phyloP scores from a whole-genome alignment of 257 asterid species.

The Solanum sitiens region DNA sequence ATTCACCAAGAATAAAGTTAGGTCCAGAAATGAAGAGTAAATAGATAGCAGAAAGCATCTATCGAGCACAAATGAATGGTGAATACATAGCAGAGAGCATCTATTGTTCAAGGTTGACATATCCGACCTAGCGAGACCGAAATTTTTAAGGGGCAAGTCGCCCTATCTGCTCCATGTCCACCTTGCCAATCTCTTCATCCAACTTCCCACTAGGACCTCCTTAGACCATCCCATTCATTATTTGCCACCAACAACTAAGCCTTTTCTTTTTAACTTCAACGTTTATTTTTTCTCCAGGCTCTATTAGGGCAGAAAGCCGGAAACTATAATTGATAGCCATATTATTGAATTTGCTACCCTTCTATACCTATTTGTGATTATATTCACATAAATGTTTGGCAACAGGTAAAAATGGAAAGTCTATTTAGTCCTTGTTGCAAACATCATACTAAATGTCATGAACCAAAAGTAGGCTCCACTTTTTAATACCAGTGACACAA shows the following conservation, averaged over 20 bases:
- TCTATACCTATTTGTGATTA: background rate
- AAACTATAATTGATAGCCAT: background rate
- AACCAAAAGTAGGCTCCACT: background rate
- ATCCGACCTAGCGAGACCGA: background rate
- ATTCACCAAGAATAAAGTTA: background rate
- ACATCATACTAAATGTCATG: background rate
- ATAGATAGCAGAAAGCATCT: background rate
- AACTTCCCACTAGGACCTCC: background rate
- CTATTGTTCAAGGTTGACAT: background rate
- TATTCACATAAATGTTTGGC: background rate
- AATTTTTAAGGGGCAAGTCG: background rate
- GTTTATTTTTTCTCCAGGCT: background rate
- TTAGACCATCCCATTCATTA: background rate
- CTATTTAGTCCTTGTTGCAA: background rate
- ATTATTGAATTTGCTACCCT: background rate
- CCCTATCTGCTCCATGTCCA: background rate
- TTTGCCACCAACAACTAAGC: background rate
- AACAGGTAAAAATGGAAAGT: background rate
- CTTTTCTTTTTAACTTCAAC: background rate
- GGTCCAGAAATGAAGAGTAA: background rate
- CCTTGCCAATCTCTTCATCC: background rate
- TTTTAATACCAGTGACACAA: background rate
- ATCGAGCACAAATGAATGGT: background rate
- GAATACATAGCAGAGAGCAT: background rate
- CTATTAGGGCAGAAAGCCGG: background rate